phyloP scores from a whole-genome alignment of 2,329 filamentous ascomycete genomes.

The Botryosphaeria dothidea region DNA sequence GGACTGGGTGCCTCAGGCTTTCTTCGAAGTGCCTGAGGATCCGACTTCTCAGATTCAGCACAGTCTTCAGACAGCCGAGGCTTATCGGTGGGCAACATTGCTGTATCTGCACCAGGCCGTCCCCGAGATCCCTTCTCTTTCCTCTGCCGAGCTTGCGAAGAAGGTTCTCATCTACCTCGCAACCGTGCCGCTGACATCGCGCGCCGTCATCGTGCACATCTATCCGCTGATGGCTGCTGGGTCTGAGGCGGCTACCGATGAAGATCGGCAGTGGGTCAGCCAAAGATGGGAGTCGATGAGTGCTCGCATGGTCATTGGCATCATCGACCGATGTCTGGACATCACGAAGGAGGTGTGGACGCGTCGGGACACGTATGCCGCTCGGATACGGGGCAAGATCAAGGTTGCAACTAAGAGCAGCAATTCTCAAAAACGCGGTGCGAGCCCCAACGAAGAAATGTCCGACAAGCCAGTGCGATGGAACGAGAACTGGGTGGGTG shows the following conservation, averaged over 20 bases:
- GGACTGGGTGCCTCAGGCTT: constrained; percentile 60
- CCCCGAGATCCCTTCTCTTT: constrained; percentile 64
- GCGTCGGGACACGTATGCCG: constrained; percentile 58
- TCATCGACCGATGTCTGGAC: constrained; percentile 65
- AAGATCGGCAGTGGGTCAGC: constrained; percentile 65
- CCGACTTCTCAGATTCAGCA: constrained; percentile 63
- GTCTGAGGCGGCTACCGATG: constrained; percentile 60
- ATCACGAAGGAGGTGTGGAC: constrained; percentile 68
- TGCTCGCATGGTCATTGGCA: constrained; percentile 64
- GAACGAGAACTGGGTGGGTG: constrained; percentile 23
- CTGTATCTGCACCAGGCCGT: constrained; percentile 69
- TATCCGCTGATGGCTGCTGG: constrained; percentile 69
- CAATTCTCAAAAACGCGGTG: constrained; percentile 1
- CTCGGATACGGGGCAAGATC: constrained; percentile 27
- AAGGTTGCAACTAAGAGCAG: constrained; percentile 17
- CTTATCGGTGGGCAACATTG: constrained; percentile 67
- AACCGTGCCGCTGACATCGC: constrained; percentile 62
- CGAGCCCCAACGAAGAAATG: constrained; percentile 6
- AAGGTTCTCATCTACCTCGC: constrained; percentile 63
- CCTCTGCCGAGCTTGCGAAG: constrained; percentile 60
- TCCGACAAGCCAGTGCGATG: constrained; percentile 27
- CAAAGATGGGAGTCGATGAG: constrained; percentile 64
- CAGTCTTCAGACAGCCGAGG: constrained; percentile 66
- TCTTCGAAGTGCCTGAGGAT: constrained; percentile 64
- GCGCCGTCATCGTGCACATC: constrained; percentile 68